Conservation (phyloP, 345 rosid species). For the Camelina laxa region DNA sequence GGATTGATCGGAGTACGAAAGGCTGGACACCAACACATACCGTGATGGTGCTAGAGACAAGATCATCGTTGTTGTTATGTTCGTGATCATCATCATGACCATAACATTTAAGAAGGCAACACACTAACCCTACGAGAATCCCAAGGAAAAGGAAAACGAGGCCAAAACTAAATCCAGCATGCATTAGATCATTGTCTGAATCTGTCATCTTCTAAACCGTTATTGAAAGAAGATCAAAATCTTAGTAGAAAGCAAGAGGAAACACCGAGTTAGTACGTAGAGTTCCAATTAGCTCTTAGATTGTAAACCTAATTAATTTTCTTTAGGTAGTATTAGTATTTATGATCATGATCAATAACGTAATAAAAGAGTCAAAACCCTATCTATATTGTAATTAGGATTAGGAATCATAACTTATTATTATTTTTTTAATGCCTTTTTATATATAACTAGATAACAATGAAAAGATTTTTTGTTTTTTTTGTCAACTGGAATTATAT, state of each 20-base stretch:
- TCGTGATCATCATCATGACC: neutral
- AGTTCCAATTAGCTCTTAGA: neutral
- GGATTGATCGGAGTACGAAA: conserved; percentile 54
- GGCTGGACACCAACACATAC: conserved; percentile 51
- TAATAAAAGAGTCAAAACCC: neutral
- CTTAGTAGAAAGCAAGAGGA: neutral
- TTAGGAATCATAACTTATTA: neutral
- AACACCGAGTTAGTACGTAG: neutral
- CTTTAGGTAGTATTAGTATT: neutral
- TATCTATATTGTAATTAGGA: neutral
- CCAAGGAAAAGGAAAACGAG: neutral
- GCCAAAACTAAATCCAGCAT: neutral
- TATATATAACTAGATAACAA: no score
- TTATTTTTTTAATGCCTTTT: no score
- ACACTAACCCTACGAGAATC: neutral
- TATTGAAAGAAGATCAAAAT: neutral
- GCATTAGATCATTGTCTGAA: neutral
- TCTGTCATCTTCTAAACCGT: conserved; percentile 1
- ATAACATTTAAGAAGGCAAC: neutral
- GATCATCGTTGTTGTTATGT: neutral
- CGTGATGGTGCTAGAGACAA: neutral
- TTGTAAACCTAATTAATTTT: neutral
- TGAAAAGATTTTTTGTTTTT: no score
- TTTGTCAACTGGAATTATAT: no score
- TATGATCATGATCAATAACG: neutral